These are phyloP conservation scores for Paramecium sonneborni DNA, from an alignment of 73 alveolate species.

Conservation along the genomic window DNA sequence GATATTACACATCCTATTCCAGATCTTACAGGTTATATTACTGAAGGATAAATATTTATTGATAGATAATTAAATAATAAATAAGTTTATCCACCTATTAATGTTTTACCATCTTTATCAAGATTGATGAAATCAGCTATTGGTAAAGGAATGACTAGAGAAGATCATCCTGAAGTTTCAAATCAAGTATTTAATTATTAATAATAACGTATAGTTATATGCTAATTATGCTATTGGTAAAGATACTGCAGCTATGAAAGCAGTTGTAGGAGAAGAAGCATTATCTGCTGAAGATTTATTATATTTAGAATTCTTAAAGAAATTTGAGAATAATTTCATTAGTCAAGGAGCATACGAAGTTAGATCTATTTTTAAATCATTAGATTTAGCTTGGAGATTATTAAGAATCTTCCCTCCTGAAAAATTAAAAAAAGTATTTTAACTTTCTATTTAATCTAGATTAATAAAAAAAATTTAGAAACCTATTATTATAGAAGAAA, in stretches of 20 bases:
- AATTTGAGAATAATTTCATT: constrained; percentile 93
- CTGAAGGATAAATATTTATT: constrained; percentile 98
- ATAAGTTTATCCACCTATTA: constrained; percentile 99
- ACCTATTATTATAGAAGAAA: constrained; percentile 79
- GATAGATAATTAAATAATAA: constrained; percentile 98
- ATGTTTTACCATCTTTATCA: constrained; percentile 99
- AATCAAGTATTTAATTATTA: constrained; percentile 63
- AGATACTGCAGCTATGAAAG: constrained; percentile 99
- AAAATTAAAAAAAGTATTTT: constrained; percentile 79
- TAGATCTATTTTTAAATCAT: constrained; percentile 93
- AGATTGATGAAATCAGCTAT: constrained; percentile 99
- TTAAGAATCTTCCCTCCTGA: constrained; percentile 98
- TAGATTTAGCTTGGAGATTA: constrained; percentile 96
- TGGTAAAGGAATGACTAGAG: constrained; percentile 99
- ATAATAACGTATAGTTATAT: constrained; percentile 79
- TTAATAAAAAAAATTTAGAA: constrained; percentile 72
- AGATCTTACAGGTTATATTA: constrained; percentile 99
- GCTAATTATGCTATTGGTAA: constrained; percentile 99
- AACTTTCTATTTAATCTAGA: constrained; percentile 24
- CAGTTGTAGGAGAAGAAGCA: constrained; percentile 99
- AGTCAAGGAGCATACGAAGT: constrained; percentile 95
- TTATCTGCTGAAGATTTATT: constrained; percentile 89
- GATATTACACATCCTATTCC: constrained; percentile 99
- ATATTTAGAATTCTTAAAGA: constrained; percentile 95
- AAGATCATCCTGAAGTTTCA: constrained; percentile 99